These are phyloP conservation scores for Xylaria intraflava DNA, from an alignment of 495 filamentous ascomycete genomes.

Conservation along the genomic window DNA sequence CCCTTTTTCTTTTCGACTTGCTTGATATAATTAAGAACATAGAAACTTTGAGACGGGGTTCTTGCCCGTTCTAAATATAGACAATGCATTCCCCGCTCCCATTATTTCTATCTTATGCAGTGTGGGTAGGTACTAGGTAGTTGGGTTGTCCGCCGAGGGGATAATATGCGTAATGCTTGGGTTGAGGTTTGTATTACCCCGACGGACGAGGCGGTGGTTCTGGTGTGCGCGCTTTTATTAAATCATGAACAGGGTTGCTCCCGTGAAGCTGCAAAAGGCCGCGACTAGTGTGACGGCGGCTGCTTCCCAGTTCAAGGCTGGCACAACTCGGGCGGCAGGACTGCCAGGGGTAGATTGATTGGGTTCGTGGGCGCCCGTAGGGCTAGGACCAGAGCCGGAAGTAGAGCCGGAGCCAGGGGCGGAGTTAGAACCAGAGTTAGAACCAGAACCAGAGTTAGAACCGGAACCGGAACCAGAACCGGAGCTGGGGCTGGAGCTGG, in stretches of 20 bases:
- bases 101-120: too few relatives aligned
- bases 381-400: background rate
- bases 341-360: slow-evolving; percentile 2
- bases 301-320: slow-evolving; percentile 14
- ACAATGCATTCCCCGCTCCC: too few relatives aligned
- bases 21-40: too few relatives aligned
- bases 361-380: background rate
- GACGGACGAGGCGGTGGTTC: too few relatives aligned
- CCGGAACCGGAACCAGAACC: background rate
- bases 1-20: too few relatives aligned
- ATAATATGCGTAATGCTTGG: too few relatives aligned
- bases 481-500: background rate
- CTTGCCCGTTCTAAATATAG: too few relatives aligned
- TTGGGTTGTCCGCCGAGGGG: too few relatives aligned
- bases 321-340: slow-evolving; percentile 11
- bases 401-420: background rate
- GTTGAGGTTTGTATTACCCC: too few relatives aligned
- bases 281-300: slow-evolving; percentile 17
- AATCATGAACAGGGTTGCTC: slow-evolving; percentile 19
- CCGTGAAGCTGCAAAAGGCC: slow-evolving; percentile 20
- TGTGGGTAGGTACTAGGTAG: too few relatives aligned
- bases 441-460: background rate
- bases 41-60: too few relatives aligned
- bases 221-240: slow-evolving; percentile 2
- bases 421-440: background rate